A percentile compares a stretch with the other conserved stretches of the same genome.
Evolutionary conservation across 305 asterid species (phyloP).

Genomic region (Caryopteris hybrid): DNA sequence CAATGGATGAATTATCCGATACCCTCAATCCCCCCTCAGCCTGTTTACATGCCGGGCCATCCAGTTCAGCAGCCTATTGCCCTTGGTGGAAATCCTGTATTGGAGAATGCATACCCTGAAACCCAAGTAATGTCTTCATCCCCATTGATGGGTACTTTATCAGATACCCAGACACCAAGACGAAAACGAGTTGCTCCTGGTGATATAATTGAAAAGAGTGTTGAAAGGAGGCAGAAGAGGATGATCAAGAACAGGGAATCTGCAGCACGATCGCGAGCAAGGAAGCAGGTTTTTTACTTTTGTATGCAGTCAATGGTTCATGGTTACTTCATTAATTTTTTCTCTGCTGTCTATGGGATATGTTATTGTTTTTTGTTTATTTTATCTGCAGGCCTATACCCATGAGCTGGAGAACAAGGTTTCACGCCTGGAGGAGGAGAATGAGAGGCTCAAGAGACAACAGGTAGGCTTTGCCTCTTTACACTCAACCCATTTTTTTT

Average conservation of each 20-base stretch:
- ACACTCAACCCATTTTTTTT: not conserved
- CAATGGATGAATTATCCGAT: constrained; percentile 59
- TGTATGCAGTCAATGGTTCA: not conserved
- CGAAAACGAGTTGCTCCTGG: constrained; percentile 60
- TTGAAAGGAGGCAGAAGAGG: constrained; percentile 46
- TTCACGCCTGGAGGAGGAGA: constrained; percentile 82
- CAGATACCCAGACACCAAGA: constrained; percentile 65
- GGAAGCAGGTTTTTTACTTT: constrained; percentile 33
- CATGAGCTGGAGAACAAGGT: constrained; percentile 89
- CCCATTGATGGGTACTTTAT: constrained; percentile 56
- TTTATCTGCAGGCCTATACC: constrained; percentile 67
- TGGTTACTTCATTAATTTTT: constrained; percentile 1
- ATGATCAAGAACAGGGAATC: constrained; percentile 50
- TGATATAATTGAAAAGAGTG: constrained; percentile 56
- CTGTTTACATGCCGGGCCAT: constrained; percentile 51
- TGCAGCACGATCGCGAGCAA: constrained; percentile 40
- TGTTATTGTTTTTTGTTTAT: constrained; percentile 11
- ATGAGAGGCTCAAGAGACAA: constrained; percentile 71
- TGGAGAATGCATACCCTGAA: constrained; percentile 54
- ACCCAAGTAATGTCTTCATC: constrained; percentile 64
- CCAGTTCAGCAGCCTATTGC: constrained; percentile 53
- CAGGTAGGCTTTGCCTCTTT: constrained; percentile 41
- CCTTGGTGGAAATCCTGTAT: constrained; percentile 42
- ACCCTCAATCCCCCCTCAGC: constrained; percentile 37
- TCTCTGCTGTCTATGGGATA: not conserved